Percentiles rank a stretch among this genome's conserved stretches.
Conservation (phyloP, 2,329 filamentous ascomycete genomes). For the Bretziella fagacearum region DNA sequence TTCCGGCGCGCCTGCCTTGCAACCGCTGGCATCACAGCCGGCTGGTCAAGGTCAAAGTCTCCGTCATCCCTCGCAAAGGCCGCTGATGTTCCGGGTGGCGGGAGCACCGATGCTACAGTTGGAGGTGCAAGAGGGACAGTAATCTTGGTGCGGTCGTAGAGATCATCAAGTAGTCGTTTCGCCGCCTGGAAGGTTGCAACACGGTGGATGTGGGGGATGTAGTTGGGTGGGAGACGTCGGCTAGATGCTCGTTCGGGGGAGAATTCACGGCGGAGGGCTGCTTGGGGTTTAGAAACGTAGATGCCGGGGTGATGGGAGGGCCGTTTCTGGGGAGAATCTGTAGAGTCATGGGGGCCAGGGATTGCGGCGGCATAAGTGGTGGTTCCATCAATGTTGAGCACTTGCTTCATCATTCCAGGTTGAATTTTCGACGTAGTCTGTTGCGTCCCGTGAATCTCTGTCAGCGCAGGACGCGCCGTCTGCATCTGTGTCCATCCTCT, state of each 20-base stretch:
- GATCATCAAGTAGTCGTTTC: slow-evolving; percentile 37
- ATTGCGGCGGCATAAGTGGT: too few species aligned
- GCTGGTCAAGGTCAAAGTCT: slow-evolving; percentile 6
- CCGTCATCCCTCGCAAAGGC: background rate
- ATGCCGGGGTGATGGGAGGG: background rate
- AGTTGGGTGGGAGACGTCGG: background rate
- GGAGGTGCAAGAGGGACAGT: slow-evolving; percentile 17
- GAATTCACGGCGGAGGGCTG: slow-evolving; percentile 3
- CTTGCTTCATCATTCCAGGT: too few species aligned
- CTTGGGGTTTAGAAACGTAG: slow-evolving; percentile 7
- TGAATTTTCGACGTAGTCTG: too few species aligned
- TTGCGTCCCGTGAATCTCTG: background rate
- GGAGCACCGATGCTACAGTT: slow-evolving; percentile 4
- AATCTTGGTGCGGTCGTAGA: slow-evolving; percentile 29
- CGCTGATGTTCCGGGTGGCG: background rate
- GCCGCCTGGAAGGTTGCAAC: slow-evolving; percentile 29
- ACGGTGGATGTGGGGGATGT: background rate
- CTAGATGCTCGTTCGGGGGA: background rate
- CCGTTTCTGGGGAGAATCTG: too few species aligned
- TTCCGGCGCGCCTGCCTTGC: slow-evolving; percentile 16
- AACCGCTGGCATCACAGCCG: slow-evolving; percentile 2
- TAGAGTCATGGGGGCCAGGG: too few species aligned
- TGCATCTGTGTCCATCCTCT: too few species aligned
- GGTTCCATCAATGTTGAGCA: too few species aligned
- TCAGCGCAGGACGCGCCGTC: too few species aligned